Evolutionary conservation across 1,139 yeast genomes (phyloP).

Genomic region (Magnusiomyces suaveolens): DNA sequence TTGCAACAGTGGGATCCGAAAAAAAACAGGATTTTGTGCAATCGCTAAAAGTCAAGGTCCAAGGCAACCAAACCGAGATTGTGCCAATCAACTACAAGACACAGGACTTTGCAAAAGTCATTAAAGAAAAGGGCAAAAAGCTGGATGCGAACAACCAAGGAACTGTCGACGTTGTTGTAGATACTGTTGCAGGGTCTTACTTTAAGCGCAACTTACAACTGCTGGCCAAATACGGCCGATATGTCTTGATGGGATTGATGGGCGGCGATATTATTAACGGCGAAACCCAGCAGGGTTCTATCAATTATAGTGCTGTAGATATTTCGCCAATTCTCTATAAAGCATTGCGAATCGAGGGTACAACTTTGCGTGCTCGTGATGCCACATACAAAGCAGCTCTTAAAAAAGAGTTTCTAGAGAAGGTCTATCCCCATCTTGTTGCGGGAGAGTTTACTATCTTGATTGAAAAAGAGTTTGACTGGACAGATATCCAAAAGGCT

Average conservation of each 20-base stretch:
- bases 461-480: constrained; percentile 23
- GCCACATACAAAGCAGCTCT: constrained; percentile 24
- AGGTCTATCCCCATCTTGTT: constrained; percentile 23
- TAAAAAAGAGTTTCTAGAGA: constrained; percentile 22
- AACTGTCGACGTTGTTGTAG: constrained; percentile 30
- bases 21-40: constrained; percentile 22
- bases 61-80: constrained; percentile 15
- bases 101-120: constrained; percentile 22
- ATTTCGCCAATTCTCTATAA: constrained; percentile 23
- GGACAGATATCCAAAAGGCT: constrained; percentile 26
- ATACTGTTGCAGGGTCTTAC: constrained; percentile 30
- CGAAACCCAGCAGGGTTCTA: background rate
- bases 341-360: constrained; percentile 26
- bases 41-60: constrained; percentile 2
- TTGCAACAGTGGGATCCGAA: constrained; percentile 29
- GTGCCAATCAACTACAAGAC: constrained; percentile 27
- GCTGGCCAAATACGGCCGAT: constrained; percentile 25
- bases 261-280: constrained; percentile 18
- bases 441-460: constrained; percentile 21
- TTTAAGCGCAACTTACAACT: constrained; percentile 22
- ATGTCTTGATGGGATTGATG: constrained; percentile 27
- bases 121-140: too few species aligned
- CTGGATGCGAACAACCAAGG: constrained; percentile 21
- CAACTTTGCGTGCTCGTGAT: constrained; percentile 27
- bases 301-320: constrained; percentile 14